Conservation (phyloP, 75 land plant species). For the Pinus albicaulis region DNA sequence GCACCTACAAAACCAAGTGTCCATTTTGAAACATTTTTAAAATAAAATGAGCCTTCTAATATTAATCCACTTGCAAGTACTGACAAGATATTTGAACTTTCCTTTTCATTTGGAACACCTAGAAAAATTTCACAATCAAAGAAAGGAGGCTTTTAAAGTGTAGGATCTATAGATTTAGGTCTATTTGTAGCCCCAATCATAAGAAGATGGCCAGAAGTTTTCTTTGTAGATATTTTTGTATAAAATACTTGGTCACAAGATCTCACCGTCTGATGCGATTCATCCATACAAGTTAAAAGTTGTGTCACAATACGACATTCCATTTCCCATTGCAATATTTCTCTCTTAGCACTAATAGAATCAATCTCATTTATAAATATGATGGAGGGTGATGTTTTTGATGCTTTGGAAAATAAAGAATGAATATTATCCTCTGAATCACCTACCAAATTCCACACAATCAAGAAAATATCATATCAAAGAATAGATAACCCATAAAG, state of each 20-base stretch:
- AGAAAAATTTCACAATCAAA: conserved; percentile 86
- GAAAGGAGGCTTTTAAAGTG: conserved; percentile 83
- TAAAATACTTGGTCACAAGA: conserved; percentile 17
- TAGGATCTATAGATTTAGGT: conserved; percentile 92
- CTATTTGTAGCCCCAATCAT: conserved; percentile 98
- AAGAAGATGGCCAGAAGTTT: conserved; percentile 58
- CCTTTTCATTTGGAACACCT: conserved; percentile 91
- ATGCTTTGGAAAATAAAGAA: conserved; percentile 77
- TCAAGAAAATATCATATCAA: not conserved
- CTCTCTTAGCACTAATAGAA: conserved; percentile 94
- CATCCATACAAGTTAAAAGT: conserved; percentile 97
- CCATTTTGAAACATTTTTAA: conserved; percentile 70
- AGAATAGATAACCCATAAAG: not conserved
- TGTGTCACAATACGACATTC: conserved; percentile 92
- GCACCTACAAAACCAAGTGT: conserved; percentile 97
- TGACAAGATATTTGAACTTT: conserved; percentile 70
- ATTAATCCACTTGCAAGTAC: conserved; percentile 61
- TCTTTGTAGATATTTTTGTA: conserved; percentile 18
- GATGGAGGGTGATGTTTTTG: conserved; percentile 86
- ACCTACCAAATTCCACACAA: conserved; percentile 38
- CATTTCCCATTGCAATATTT: conserved; percentile 86
- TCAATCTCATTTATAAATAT: conserved; percentile 90
- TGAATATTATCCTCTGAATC: conserved; percentile 93
- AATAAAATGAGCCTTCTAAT: conserved; percentile 78
- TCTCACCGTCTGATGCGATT: conserved; percentile 30